A percentile compares a stretch with the other conserved stretches of the same genome.
Conservation (phyloP, 1,284 basidiomycete species). For the Polyporus tsugae region DNA sequence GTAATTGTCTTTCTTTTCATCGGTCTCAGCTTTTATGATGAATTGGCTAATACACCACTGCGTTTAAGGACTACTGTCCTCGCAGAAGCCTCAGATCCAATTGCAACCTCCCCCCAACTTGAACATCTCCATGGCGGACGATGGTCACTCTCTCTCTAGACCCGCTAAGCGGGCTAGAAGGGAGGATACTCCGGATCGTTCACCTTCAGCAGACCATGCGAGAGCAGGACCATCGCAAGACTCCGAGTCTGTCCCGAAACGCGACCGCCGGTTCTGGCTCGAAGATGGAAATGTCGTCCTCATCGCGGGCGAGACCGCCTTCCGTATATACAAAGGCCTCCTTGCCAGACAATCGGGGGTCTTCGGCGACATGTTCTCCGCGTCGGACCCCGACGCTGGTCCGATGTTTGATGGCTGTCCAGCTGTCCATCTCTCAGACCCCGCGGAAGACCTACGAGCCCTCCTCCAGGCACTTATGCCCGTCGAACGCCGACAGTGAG, state of each 20-base stretch:
- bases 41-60: too few relatives aligned
- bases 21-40: too few relatives aligned
- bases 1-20: too few relatives aligned
- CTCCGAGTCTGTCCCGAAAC: neutral
- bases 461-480: conserved; percentile 15
- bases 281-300: conserved; percentile 9
- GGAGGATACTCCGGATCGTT: neutral
- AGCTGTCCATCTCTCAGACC: conserved; percentile 27
- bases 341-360: conserved; percentile 29
- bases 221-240: neutral
- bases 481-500: conserved; percentile 3
- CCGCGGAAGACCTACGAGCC: conserved; percentile 15
- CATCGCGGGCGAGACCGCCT: conserved; percentile 13
- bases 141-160: neutral
- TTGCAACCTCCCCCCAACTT: neutral
- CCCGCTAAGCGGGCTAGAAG: neutral
- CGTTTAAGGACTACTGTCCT: neutral
- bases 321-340: conserved; percentile 28
- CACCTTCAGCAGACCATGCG: neutral
- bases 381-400: conserved; percentile 22
- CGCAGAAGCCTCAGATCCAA: neutral
- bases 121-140: neutral
- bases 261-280: neutral
- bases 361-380: conserved; percentile 30
- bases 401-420: conserved; percentile 25